Evolutionary conservation across 1,139 yeast genomes (phyloP).

Genomic region (Yamadazyma membranifaciens): DNA sequence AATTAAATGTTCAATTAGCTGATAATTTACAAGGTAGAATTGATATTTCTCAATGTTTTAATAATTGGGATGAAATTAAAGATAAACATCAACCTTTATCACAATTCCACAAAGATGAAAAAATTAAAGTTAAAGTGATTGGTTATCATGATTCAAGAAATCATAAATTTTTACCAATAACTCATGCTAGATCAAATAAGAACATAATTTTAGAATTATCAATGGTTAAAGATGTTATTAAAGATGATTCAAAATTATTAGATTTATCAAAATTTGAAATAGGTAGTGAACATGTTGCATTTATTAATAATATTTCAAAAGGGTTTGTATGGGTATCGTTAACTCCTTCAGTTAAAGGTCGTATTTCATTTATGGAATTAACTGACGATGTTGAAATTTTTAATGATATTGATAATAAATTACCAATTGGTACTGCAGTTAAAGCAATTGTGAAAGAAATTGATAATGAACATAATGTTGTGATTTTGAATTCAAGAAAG

Average conservation of each 20-base stretch:
- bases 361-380: constrained; percentile 65
- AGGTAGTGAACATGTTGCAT: constrained; percentile 48
- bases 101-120: constrained; percentile 57
- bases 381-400: constrained; percentile 54
- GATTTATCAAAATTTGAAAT: constrained; percentile 37
- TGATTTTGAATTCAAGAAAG: constrained; percentile 52
- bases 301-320: constrained; percentile 52
- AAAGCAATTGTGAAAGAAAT: constrained; percentile 54
- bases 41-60: constrained; percentile 72
- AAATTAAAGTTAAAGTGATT: constrained; percentile 62
- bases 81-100: constrained; percentile 61
- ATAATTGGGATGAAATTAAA: constrained; percentile 51
- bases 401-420: constrained; percentile 50
- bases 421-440: constrained; percentile 72
- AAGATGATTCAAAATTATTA: constrained; percentile 21
- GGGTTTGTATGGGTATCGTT: constrained; percentile 68
- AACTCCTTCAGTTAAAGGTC: constrained; percentile 67
- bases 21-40: constrained; percentile 80
- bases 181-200: constrained; percentile 56
- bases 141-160: constrained; percentile 77
- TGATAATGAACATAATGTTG: constrained; percentile 52
- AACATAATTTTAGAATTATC: constrained; percentile 66
- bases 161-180: constrained; percentile 67
- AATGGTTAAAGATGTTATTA: constrained; percentile 37
- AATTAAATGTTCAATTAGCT: constrained; percentile 72